Evolutionary conservation across 345 rosid species (phyloP).

Genomic region (Brassica carinata): DNA sequence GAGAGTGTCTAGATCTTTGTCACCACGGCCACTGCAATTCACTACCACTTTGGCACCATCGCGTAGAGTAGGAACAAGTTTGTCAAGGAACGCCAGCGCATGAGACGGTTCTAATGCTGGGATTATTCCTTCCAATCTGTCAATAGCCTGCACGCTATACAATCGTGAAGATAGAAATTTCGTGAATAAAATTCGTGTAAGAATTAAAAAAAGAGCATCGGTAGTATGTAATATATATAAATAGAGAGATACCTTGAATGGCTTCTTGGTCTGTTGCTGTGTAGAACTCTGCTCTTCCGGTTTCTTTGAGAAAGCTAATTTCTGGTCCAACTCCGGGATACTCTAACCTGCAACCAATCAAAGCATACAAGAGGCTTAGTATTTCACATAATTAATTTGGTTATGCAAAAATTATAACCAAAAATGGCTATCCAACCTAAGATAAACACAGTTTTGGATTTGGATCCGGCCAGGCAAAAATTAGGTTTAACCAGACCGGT

Average conservation of each 20-base stretch:
- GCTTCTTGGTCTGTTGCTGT: slow-evolving; percentile 76
- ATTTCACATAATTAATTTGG: neutral
- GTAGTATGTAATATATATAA: neutral
- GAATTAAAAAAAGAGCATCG: neutral
- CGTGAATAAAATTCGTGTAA: neutral
- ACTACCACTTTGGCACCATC: slow-evolving; percentile 65
- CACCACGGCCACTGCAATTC: slow-evolving; percentile 77
- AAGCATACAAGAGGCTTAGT: neutral
- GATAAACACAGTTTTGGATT: too few species aligned
- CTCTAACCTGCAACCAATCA: slow-evolving; percentile 40
- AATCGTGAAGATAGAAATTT: too few species aligned
- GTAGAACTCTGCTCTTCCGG: slow-evolving; percentile 64
- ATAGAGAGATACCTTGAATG: slow-evolving; percentile 45
- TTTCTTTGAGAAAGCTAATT: slow-evolving; percentile 68
- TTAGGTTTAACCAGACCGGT: neutral
- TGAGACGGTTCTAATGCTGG: slow-evolving; percentile 82
- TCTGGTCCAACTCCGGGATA: slow-evolving; percentile 92
- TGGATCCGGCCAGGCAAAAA: too few species aligned
- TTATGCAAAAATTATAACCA: neutral
- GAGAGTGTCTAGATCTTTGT: slow-evolving; percentile 53
- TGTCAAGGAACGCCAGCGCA: slow-evolving; percentile 70
- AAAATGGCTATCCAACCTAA: neutral
- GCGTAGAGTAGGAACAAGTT: slow-evolving; percentile 60
- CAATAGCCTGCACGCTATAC: slow-evolving; percentile 52
- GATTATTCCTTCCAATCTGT: slow-evolving; percentile 73